Conservation (phyloP, 1,284 basidiomycete species). For the Heterobasidion annosum region DNA sequence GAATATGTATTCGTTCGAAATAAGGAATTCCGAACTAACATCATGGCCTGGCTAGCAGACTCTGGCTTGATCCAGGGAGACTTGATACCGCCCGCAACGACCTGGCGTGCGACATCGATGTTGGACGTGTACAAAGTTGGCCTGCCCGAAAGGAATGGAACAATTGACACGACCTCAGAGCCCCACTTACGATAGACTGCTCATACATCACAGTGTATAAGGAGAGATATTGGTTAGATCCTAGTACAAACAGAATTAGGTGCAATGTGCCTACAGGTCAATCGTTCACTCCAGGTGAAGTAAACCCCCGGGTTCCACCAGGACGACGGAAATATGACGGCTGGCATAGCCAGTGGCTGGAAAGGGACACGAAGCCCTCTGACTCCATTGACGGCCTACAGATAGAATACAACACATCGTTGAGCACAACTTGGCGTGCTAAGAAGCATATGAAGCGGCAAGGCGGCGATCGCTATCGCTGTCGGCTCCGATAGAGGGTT, state of each 20-base stretch:
- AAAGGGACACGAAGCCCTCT: slow-evolving; percentile 12
- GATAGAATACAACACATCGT: neutral
- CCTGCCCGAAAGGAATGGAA: slow-evolving; percentile 8
- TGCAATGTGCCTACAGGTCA: slow-evolving; percentile 6
- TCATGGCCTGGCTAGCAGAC: neutral
- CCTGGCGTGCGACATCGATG: slow-evolving; percentile 9
- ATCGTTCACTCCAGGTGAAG: slow-evolving; percentile 12
- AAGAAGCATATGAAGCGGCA: neutral
- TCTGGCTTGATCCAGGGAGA: slow-evolving; percentile 10
- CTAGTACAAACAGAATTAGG: neutral
- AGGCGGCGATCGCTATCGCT: neutral
- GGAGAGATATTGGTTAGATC: neutral
- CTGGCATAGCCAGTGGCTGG: slow-evolving; percentile 8
- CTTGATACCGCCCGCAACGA: slow-evolving; percentile 9
- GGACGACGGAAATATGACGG: slow-evolving; percentile 10
- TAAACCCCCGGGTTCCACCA: slow-evolving; percentile 15
- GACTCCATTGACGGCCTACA: slow-evolving; percentile 9
- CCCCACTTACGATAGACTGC: slow-evolving; percentile 9
- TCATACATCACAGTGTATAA: neutral
- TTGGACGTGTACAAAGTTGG: slow-evolving; percentile 7
- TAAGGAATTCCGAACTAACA: neutral
- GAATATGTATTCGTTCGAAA: neutral
- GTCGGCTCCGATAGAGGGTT: neutral
- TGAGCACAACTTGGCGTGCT: neutral
- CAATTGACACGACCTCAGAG: slow-evolving; percentile 10